phyloP scores from a whole-genome alignment of 352 stramenopile species.

The Phytophthora sp. region DNA sequence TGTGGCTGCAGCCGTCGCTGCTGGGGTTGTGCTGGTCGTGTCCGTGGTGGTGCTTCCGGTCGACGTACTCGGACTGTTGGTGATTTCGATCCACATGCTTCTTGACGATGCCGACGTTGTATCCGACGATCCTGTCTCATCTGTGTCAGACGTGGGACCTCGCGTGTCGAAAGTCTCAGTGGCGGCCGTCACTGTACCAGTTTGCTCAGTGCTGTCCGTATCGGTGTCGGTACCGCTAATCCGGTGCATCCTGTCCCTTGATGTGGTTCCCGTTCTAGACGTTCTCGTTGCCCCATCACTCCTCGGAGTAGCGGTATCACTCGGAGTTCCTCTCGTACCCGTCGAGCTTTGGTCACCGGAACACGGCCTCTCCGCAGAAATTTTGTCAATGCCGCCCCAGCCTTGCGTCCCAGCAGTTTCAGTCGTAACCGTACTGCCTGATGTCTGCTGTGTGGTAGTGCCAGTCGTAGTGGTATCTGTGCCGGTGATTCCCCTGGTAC shows the following conservation, averaged over 20 bases:
- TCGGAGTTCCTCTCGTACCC: not conserved
- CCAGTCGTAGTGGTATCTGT: conserved; percentile 1
- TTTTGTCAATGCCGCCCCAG: too few species aligned
- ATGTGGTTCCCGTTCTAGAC: not conserved
- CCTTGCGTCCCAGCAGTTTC: not conserved
- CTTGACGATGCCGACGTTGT: conserved; percentile 16
- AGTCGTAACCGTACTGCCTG: not conserved
- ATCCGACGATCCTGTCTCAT: conserved; percentile 22
- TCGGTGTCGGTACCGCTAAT: conserved; percentile 8
- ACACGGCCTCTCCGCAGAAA: too few species aligned
- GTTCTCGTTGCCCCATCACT: not conserved
- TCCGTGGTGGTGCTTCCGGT: conserved; percentile 14
- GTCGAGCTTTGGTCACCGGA: too few species aligned
- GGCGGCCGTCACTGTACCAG: not conserved
- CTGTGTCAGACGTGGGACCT: conserved; percentile 10
- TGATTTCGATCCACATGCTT: conserved; percentile 30
- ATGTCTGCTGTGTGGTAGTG: conserved; percentile 3
- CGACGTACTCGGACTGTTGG: conserved; percentile 25
- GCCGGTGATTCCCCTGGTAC: not conserved
- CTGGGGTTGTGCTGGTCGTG: conserved; percentile 1
- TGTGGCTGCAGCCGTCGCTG: conserved; percentile 1
- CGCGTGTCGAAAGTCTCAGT: not conserved
- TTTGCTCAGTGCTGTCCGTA: not conserved
- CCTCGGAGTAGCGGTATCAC: not conserved
- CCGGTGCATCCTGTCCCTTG: not conserved